phyloP scores from a whole-genome alignment of 768 basidiomycete species.

The Boletus rex-veris region DNA sequence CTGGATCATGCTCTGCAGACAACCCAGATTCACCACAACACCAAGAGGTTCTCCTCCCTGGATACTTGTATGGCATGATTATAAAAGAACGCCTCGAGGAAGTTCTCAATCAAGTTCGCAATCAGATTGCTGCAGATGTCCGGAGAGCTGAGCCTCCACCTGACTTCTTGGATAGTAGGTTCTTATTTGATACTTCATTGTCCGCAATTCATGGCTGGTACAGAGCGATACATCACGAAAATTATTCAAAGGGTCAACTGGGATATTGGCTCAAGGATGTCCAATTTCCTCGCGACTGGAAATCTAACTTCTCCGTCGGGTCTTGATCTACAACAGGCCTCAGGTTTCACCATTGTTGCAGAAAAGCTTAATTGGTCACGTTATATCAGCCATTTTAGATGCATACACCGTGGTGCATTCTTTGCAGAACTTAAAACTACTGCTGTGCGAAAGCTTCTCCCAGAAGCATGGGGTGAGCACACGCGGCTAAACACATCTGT shows the following conservation, averaged over 20 bases:
- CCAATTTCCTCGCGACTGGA: constrained; percentile 96
- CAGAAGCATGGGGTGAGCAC: constrained; percentile 91
- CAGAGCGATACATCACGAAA: constrained; percentile 80
- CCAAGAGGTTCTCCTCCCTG: constrained; percentile 95
- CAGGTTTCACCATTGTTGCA: constrained; percentile 98
- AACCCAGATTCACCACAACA: constrained; percentile 99
- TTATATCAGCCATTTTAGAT: constrained; percentile 96
- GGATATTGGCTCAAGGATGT: constrained; percentile 85
- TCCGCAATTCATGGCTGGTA: constrained; percentile 3
- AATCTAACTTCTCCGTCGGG: constrained; percentile 94
- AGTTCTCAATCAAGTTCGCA: constrained; percentile 67
- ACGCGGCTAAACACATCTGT: not conserved
- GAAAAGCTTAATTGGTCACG: constrained; percentile 99
- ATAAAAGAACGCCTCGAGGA: constrained; percentile 98
- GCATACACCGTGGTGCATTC: constrained; percentile 98
- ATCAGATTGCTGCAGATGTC: constrained; percentile 69
- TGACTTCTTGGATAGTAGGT: constrained; percentile 85
- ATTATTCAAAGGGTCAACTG: constrained; percentile 76
- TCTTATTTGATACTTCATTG: not conserved
- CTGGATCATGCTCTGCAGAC: constrained; percentile 85
- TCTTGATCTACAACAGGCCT: constrained; percentile 93
- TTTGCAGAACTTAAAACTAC: constrained; percentile 99
- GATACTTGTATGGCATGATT: constrained; percentile 91
- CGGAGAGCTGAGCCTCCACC: constrained; percentile 69
- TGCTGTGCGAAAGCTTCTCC: constrained; percentile 90